Percentiles rank a stretch among this genome's conserved stretches.
These are phyloP conservation scores for Crithidia sp. DNA, from an alignment of 208 protist species.

Conservation along the genomic window DNA sequence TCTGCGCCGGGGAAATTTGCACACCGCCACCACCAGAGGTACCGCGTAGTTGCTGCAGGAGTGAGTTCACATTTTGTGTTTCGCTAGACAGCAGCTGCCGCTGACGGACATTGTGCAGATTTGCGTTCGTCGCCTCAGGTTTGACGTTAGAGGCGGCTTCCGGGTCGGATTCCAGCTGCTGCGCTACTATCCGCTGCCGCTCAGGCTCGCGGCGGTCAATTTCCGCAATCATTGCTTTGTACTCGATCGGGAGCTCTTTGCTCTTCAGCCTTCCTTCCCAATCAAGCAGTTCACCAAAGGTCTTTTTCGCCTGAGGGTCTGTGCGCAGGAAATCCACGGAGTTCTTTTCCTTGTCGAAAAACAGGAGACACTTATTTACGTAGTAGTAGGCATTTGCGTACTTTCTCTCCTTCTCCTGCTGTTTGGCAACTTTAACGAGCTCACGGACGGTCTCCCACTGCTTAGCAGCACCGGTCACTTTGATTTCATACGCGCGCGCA, in stretches of 20 bases:
- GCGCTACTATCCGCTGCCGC: constrained; percentile 33
- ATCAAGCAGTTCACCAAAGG: constrained; percentile 38
- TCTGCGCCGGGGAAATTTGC: background rate
- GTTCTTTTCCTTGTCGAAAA: constrained; percentile 55
- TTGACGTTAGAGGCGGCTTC: background rate
- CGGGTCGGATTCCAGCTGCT: constrained; percentile 40
- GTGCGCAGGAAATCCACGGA: constrained; percentile 17
- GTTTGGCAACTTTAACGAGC: constrained; percentile 26
- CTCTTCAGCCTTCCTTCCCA: constrained; percentile 27
- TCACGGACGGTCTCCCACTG: constrained; percentile 31
- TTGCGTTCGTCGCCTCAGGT: background rate
- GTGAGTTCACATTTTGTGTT: constrained; percentile 16
- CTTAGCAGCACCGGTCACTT: constrained; percentile 4
- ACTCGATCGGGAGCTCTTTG: constrained; percentile 33
- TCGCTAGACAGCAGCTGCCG: constrained; percentile 38
- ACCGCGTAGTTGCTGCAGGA: constrained; percentile 25
- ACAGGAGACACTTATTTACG: constrained; percentile 46
- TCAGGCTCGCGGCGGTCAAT: constrained; percentile 43
- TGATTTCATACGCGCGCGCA: constrained; percentile 38
- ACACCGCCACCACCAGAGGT: constrained; percentile 6
- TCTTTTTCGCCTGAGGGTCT: constrained; percentile 11
- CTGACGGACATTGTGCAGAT: constrained; percentile 18
- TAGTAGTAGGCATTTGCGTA: constrained; percentile 62
- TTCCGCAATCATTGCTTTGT: constrained; percentile 40
- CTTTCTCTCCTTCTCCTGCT: constrained; percentile 16